These are phyloP conservation scores for Rubia peregrina DNA, from an alignment of 305 asterid species.

Conservation along the genomic window DNA sequence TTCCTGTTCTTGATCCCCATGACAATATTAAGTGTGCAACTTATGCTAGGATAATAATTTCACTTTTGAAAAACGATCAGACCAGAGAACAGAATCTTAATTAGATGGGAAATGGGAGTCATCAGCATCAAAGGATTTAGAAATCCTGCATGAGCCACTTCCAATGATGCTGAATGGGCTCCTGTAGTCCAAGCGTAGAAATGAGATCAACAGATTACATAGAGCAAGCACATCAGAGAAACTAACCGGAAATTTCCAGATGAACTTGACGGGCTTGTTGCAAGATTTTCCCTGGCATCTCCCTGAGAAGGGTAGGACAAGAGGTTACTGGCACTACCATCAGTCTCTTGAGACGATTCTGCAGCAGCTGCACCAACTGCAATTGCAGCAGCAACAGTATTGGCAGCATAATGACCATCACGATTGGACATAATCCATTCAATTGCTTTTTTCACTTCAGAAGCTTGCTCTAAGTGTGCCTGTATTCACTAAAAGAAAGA, in stretches of 20 bases:
- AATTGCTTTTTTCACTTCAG: constrained; percentile 91
- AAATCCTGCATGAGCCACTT: neutral
- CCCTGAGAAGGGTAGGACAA: constrained; percentile 40
- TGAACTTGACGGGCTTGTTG: constrained; percentile 52
- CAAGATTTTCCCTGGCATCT: constrained; percentile 13
- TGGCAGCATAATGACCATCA: constrained; percentile 93
- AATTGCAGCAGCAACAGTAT: constrained; percentile 11
- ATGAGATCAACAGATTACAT: neutral
- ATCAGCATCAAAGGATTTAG: neutral
- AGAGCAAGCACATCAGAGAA: constrained; percentile 5
- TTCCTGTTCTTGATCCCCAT: neutral
- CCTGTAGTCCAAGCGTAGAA: neutral
- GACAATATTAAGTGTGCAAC: neutral
- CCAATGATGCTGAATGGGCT: neutral
- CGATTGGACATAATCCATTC: constrained; percentile 95
- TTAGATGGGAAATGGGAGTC: too few species aligned
- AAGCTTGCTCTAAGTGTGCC: constrained; percentile 87
- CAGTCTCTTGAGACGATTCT: constrained; percentile 53
- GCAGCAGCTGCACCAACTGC: constrained; percentile 77
- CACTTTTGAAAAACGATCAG: neutral
- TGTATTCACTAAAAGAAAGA: constrained; percentile 92
- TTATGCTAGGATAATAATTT: neutral
- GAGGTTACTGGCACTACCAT: constrained; percentile 43
- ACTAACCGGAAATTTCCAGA: constrained; percentile 78
- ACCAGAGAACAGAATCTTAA: neutral